Conservation (phyloP, 2,329 filamentous ascomycete genomes). For the Aspergillus sp. region DNA sequence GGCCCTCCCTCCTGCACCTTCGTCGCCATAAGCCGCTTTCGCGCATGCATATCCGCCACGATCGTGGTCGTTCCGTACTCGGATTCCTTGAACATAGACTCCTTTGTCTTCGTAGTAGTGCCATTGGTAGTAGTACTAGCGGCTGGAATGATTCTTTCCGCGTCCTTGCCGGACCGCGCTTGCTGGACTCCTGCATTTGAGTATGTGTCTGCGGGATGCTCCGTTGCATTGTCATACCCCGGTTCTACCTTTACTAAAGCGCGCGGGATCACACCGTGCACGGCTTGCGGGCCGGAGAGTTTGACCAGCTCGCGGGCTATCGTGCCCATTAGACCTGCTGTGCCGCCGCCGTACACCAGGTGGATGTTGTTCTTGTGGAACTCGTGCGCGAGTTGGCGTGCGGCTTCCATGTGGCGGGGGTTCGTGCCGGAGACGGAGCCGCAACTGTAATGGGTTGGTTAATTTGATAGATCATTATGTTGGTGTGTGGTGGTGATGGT, state of each 20-base stretch:
- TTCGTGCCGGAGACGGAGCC: conserved; percentile 75
- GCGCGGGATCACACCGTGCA: conserved; percentile 94
- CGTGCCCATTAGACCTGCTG: conserved; percentile 93
- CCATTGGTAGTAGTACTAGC: not conserved
- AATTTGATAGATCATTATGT: not conserved
- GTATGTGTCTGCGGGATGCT: conserved; percentile 27
- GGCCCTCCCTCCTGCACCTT: conserved; percentile 80
- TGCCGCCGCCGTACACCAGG: conserved; percentile 94
- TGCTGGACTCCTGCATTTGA: conserved; percentile 48
- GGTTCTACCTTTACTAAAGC: conserved; percentile 76
- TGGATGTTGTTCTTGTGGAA: conserved; percentile 77
- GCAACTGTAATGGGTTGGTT: conserved; percentile 57
- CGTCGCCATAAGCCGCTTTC: conserved; percentile 90
- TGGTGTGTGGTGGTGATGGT: not conserved
- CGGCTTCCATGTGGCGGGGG: conserved; percentile 74
- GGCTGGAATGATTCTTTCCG: conserved; percentile 7
- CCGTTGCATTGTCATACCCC: conserved; percentile 31
- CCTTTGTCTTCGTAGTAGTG: not conserved
- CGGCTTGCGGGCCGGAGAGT: conserved; percentile 74
- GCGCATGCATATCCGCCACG: conserved; percentile 92
- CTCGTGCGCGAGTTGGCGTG: conserved; percentile 69
- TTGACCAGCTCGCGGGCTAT: conserved; percentile 82
- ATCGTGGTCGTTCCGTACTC: conserved; percentile 82
- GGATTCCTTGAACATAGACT: conserved; percentile 34
- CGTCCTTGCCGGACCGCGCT: conserved; percentile 60